phyloP scores from a whole-genome alignment of 805 yeast genomes.

The Wickerhamomyces alni region DNA sequence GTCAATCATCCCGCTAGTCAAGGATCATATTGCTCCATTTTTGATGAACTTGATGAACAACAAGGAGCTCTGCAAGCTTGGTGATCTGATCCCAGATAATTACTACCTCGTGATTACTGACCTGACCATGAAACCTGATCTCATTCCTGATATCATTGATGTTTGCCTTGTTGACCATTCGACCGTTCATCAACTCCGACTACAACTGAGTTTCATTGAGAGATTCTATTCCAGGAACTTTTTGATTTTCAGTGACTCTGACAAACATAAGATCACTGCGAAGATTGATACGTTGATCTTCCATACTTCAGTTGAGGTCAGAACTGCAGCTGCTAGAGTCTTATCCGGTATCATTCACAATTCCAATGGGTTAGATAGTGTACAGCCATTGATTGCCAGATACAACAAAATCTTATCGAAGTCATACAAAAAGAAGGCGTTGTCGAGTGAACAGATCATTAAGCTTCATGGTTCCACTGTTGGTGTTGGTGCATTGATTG shows the following conservation, averaged over 20 bases:
- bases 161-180: constrained; percentile 33
- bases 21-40: constrained; percentile 58
- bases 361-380: constrained; percentile 33
- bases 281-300: constrained; percentile 48
- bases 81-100: constrained; percentile 48
- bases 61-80: constrained; percentile 77
- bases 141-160: constrained; percentile 36
- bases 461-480: constrained; percentile 78
- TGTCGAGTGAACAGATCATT: constrained; percentile 36
- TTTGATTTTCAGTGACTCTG: constrained; percentile 41
- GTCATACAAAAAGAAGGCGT: constrained; percentile 24
- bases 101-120: constrained; percentile 42
- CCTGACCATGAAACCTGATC: constrained; percentile 36
- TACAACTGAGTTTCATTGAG: constrained; percentile 65
- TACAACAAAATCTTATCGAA: constrained; percentile 23
- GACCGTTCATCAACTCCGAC: constrained; percentile 56
- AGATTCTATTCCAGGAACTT: constrained; percentile 66
- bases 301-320: constrained; percentile 64
- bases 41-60: constrained; percentile 55
- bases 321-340: constrained; percentile 66
- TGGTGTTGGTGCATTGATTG: constrained; percentile 82
- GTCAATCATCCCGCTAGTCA: constrained; percentile 46
- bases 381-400: constrained; percentile 32
- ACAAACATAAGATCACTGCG: constrained; percentile 44
- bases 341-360: constrained; percentile 74